phyloP scores from a whole-genome alignment of 2,329 filamentous ascomycete species.

The Geoglossum cookeanum region DNA sequence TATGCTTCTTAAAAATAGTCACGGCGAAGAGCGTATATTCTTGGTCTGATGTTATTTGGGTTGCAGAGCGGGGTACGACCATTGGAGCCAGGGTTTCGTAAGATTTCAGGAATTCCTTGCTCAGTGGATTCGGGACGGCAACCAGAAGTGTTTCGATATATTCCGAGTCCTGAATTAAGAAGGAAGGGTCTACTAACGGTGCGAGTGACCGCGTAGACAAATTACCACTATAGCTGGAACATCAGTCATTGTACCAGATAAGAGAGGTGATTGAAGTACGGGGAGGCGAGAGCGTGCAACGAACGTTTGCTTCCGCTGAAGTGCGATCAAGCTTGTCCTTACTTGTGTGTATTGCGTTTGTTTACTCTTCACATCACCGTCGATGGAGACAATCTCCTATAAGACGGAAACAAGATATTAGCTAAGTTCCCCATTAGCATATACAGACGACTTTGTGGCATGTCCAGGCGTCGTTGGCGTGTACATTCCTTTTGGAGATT shows the following conservation, averaged over 20 bases:
- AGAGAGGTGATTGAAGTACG: background rate
- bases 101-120: constrained; percentile 72
- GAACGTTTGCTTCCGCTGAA: constrained; percentile 78
- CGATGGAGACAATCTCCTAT: constrained; percentile 74
- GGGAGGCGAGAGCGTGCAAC: constrained; percentile 13
- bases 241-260: background rate
- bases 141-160: constrained; percentile 93
- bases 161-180: constrained; percentile 77
- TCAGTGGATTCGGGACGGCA: constrained; percentile 59
- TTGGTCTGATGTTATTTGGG: constrained; percentile 63
- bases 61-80: constrained; percentile 80
- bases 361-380: constrained; percentile 90
- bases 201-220: constrained; percentile 84
- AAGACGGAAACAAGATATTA: background rate
- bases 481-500: constrained; percentile 59
- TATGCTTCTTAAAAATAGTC: constrained; percentile 84
- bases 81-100: constrained; percentile 82
- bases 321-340: constrained; percentile 62
- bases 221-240: constrained; percentile 45
- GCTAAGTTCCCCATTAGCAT: background rate
- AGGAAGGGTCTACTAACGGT: constrained; percentile 63
- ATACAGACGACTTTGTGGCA: background rate
- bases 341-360: constrained; percentile 86
- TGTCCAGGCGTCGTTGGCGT: background rate
- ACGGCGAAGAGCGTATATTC: constrained; percentile 82